Percentiles rank a stretch among this genome's conserved stretches.
Conservation (phyloP, 148 eudicot species). For the Simmondsia chinensis region DNA sequence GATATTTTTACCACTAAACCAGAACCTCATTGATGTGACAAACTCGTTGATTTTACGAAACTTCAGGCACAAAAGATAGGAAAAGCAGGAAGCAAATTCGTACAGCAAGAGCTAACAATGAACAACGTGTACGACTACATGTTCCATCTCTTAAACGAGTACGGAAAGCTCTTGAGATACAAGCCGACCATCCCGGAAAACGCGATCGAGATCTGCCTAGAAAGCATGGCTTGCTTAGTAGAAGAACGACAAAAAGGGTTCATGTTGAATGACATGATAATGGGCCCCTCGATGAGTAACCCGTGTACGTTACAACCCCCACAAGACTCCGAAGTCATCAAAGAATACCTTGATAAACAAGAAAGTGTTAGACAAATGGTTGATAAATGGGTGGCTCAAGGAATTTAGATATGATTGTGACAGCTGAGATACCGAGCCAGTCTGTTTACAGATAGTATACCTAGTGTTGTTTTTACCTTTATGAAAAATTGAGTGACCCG, state of each 20-base stretch:
- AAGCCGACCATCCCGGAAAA: slow-evolving; percentile 26
- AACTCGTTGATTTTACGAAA: background rate
- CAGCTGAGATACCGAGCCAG: too few species aligned
- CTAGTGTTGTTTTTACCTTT: too few species aligned
- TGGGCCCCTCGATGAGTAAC: slow-evolving; percentile 11
- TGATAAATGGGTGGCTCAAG: slow-evolving; percentile 26
- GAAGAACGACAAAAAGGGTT: slow-evolving; percentile 22
- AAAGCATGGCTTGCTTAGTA: slow-evolving; percentile 25
- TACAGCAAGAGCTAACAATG: slow-evolving; percentile 31
- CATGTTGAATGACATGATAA: slow-evolving; percentile 22
- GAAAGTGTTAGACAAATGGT: slow-evolving; percentile 17
- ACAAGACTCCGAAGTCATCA: slow-evolving; percentile 15
- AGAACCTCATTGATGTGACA: too few species aligned
- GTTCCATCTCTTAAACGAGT: slow-evolving; percentile 39
- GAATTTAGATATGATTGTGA: too few species aligned
- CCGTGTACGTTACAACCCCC: slow-evolving; percentile 33
- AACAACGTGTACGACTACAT: slow-evolving; percentile 41
- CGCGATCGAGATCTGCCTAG: slow-evolving; percentile 29
- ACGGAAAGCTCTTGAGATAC: slow-evolving; percentile 31
- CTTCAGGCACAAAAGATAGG: slow-evolving; percentile 35
- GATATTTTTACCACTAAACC: too few species aligned
- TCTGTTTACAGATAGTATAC: too few species aligned
- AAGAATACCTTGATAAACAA: slow-evolving; percentile 19
- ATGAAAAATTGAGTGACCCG: too few species aligned
- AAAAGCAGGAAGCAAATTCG: slow-evolving; percentile 19